phyloP scores from a whole-genome alignment of 2,329 filamentous ascomycete genomes.

The Neoarthrinium moseri region DNA sequence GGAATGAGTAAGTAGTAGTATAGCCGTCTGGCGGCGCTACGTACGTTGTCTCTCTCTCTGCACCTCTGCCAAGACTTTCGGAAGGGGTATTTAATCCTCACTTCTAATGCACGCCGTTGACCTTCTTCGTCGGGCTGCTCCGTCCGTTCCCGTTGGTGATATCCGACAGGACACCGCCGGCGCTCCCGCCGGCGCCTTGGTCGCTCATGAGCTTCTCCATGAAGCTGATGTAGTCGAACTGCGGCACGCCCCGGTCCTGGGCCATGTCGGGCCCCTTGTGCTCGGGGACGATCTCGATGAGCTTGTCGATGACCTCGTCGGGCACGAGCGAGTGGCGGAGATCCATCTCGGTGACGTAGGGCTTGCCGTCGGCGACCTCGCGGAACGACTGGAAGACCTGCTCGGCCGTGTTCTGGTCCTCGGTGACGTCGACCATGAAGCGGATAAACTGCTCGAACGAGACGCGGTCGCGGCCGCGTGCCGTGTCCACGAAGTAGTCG shows the following conservation, averaged over 20 bases:
- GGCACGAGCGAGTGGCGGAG: conserved; percentile 92
- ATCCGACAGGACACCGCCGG: conserved; percentile 19
- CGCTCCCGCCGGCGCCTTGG: conserved; percentile 21
- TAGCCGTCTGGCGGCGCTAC: background rate
- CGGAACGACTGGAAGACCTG: conserved; percentile 98
- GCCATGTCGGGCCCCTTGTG: conserved; percentile 84
- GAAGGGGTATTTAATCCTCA: too few relatives aligned
- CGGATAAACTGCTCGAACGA: conserved; percentile 98
- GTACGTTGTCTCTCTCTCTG: too few relatives aligned
- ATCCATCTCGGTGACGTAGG: conserved; percentile 97
- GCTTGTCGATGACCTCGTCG: conserved; percentile 93
- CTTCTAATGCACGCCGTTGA: conserved; percentile 20
- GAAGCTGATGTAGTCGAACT: conserved; percentile 96
- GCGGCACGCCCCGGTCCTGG: conserved; percentile 77
- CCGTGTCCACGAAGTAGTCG: conserved; percentile 87
- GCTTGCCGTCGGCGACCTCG: conserved; percentile 97
- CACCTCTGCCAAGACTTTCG: too few relatives aligned
- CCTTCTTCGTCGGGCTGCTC: conserved; percentile 26
- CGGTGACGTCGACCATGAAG: conserved; percentile 99
- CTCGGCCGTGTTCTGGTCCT: conserved; percentile 97
- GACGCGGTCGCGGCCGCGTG: conserved; percentile 73
- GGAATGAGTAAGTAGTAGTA: too few relatives aligned
- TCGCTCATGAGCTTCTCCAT: conserved; percentile 79
- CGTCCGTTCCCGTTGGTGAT: conserved; percentile 28
- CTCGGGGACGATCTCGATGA: conserved; percentile 80